Evolutionary conservation across 106 monocot genomes (phyloP).

Genomic region (Agapanthus africanus): DNA sequence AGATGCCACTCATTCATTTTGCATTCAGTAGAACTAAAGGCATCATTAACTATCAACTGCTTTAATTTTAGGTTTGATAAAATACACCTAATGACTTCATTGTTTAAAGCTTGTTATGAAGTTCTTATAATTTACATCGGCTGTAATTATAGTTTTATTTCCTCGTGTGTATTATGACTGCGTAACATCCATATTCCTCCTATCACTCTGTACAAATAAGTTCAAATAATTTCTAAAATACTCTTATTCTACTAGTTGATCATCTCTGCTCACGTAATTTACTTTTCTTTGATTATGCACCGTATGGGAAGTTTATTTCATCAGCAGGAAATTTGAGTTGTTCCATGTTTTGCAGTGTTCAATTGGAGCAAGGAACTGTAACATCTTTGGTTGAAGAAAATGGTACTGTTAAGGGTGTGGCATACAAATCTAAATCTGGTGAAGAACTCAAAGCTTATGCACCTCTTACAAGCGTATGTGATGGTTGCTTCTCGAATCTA

Average conservation of each 20-base stretch:
- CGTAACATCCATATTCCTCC: background rate
- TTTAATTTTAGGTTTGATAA: too few relatives aligned
- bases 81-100: background rate
- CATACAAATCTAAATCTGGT: constrained; percentile 65
- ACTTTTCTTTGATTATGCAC: background rate
- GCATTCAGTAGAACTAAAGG: too few relatives aligned
- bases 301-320: background rate
- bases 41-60: too few relatives aligned
- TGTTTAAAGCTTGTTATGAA: background rate
- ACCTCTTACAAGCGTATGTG: constrained; percentile 90
- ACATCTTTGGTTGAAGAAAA: constrained; percentile 91
- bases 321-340: background rate
- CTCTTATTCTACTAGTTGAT: background rate
- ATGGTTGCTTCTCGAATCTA: constrained; percentile 77
- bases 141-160: background rate
- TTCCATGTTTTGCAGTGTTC: constrained; percentile 36
- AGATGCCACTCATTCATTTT: too few relatives aligned
- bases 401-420: constrained; percentile 70
- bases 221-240: too few relatives aligned
- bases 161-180: background rate
- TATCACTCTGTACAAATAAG: too few relatives aligned
- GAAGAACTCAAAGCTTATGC: constrained; percentile 73
- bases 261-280: background rate
- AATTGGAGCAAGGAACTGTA: constrained; percentile 87
- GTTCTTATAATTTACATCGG: background rate